phyloP scores from a whole-genome alignment of 2,329 filamentous ascomycete species.

The Emmonsiellopsis sp. region DNA sequence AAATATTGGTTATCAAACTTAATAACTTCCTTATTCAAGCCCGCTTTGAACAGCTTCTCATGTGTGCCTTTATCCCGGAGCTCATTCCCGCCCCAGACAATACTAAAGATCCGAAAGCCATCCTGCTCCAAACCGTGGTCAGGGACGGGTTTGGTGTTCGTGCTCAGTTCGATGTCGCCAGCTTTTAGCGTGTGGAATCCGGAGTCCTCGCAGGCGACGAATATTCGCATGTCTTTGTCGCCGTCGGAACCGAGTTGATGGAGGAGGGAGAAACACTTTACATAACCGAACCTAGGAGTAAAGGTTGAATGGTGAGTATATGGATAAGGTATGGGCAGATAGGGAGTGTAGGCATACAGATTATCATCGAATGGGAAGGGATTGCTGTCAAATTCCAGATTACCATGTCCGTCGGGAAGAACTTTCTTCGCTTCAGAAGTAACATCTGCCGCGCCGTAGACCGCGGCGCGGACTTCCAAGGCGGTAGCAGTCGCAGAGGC shows the following conservation, averaged over 20 bases:
- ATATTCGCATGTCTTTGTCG: neutral
- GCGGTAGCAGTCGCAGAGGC: neutral
- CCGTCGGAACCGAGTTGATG: neutral
- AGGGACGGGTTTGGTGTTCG: neutral
- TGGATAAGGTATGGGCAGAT: neutral
- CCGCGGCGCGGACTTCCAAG: neutral
- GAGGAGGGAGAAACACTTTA: neutral
- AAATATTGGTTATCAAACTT: neutral
- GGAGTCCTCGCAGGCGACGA: neutral
- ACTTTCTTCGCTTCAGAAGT: neutral
- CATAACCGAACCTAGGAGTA: neutral
- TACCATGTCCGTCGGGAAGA: neutral
- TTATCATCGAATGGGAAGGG: neutral
- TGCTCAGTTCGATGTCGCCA: neutral
- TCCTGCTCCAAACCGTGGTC: neutral
- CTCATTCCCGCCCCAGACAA: neutral
- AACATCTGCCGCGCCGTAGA: neutral
- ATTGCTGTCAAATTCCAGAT: neutral
- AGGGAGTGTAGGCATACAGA: neutral
- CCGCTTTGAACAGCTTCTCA: neutral
- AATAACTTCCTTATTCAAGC: neutral
- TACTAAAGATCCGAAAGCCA: neutral
- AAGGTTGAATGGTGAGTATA: neutral
- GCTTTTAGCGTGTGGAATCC: neutral
- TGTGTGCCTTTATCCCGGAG: neutral